Evolutionary conservation across 1,139 yeast species (phyloP), one percentile per base, ranked within the genome.

Genomic region (Lodderomyces parapsilosis): DNA sequence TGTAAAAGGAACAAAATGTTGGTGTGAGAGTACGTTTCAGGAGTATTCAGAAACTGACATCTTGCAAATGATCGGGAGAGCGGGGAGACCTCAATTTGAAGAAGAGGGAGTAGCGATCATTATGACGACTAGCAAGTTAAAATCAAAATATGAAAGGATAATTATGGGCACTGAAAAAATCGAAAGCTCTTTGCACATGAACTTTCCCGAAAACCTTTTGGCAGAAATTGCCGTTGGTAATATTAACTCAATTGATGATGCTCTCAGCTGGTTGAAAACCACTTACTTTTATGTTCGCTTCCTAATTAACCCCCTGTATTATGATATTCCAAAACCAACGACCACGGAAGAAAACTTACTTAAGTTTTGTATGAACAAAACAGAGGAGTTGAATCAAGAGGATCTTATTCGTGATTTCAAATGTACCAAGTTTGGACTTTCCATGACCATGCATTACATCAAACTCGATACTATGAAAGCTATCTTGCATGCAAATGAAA

Each of bases 1-100:
- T 14, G 68, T 80, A 33, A 80, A 80, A 45, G 84, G 85, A 13
- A 80, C 86, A 0, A 76, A 71, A 50, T 62, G 74, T 38, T 76
- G 83, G 76, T 59, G 58, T 31, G 72, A 68, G 39, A 71, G 71
- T 2, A 55, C 62, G 14, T 71, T 76, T 46, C 68, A 65, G 39
- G 85, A 80, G 40, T 79, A 80, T 44, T 67, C 80, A 5, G 82
- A 80, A 38, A 68, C 78, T 51, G 84, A 79, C 54, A 63, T 80
- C 39, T 57, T 78, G 39, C 85, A 80, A 56, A 80, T 80, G 84
- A 70, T 80, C 58, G 85, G 84, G 7, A 63, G 82, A 51, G 81
- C 83, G 3, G 84, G 85, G 1, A 64, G 70, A 44, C 83, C 84
- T 0, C 79, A 77, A 39, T 78, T 69, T 55, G 84, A 78, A 49